Evolutionary conservation across 495 filamentous ascomycete genomes (phyloP), one percentile per base, ranked within the genome.

Genomic region (Articulospora tetracladia): DNA sequence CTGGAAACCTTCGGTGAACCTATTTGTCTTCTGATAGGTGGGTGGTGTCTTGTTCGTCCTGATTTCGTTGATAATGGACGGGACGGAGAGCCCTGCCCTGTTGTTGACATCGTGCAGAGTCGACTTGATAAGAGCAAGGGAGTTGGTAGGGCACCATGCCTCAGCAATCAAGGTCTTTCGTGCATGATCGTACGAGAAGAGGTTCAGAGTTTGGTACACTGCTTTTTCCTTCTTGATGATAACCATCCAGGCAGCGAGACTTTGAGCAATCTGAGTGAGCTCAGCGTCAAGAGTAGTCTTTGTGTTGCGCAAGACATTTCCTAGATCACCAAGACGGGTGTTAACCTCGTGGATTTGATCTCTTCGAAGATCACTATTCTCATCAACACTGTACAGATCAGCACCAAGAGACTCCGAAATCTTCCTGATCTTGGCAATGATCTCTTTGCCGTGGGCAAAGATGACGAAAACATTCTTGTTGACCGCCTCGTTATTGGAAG

Each of bases 381-480:
- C 94, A 67, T 99, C 94, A 15, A 99, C 93, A 61, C 86, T 91
- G 77, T 99, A 99, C 52, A 97, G 77, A 69, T 94, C 90, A 61
- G 95, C 93, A 53, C 94, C 90, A 69, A 99, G 85, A 1, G 92
- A 97, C 75, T 99, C 94, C 13, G 93, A 96, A 55, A 99, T 97
- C 80, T 97, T 97, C 65, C 94, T 85, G 70, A 99, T 99, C 83
- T 98, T 98, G 61, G 92, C 88, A 64, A 99, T 85, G 68, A 99
- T 94, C 73, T 96, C 93, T 72, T 96, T 97, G 66, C 94, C 94
- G 65, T 99, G 95, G 25, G 95, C 93, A 69, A 99, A 99, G 69
- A 99, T 98, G 60, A 99, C 93, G 67, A 98, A 99, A 58, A 98
- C 94, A 68, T 96, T 99, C 86, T 99, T 99, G 74, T 86, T 85